Percentiles rank a stretch among this genome's conserved stretches.
These are phyloP conservation scores for Pseudoscleropodium purum DNA, from an alignment of 225 moss, liverwort and hornwort species.

Conservation along the genomic window DNA sequence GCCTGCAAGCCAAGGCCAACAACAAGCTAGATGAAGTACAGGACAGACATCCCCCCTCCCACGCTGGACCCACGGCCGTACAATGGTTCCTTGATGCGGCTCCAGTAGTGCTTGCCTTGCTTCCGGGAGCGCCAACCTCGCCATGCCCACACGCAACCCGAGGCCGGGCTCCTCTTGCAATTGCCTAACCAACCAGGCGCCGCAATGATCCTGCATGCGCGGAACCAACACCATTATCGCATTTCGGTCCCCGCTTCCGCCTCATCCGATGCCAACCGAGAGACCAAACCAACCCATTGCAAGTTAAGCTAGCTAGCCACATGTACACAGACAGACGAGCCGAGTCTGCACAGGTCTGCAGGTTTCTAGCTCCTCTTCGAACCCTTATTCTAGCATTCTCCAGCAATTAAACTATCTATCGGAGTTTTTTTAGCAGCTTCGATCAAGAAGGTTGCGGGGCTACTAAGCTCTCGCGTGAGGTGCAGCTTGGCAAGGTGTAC, in stretches of 20 bases:
- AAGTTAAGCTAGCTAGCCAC: neutral
- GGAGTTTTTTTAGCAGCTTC: neutral
- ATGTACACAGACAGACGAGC: no score
- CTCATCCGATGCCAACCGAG: neutral
- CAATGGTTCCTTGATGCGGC: neutral
- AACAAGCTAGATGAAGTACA: neutral
- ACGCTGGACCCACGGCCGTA: neutral
- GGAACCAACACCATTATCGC: neutral
- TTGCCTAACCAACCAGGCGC: neutral
- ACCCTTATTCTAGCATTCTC: neutral
- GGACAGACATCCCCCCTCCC: neutral
- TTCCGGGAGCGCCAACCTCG: neutral
- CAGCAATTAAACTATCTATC: neutral
- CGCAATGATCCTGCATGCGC: neutral
- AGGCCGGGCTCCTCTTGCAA: neutral
- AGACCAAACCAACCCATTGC: neutral
- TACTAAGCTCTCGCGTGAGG: neutral
- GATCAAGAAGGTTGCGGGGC: neutral
- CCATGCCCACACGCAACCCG: neutral
- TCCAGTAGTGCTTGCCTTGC: neutral
- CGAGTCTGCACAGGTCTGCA: neutral
- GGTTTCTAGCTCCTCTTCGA: neutral
- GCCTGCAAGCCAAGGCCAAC: neutral
- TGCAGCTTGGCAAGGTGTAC: neutral
- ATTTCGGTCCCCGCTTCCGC: neutral